Evolutionary conservation across 768 basidiomycete genomes (phyloP), one percentile per base, ranked within the genome.

Genomic region (Kwoniella botswanensis): DNA sequence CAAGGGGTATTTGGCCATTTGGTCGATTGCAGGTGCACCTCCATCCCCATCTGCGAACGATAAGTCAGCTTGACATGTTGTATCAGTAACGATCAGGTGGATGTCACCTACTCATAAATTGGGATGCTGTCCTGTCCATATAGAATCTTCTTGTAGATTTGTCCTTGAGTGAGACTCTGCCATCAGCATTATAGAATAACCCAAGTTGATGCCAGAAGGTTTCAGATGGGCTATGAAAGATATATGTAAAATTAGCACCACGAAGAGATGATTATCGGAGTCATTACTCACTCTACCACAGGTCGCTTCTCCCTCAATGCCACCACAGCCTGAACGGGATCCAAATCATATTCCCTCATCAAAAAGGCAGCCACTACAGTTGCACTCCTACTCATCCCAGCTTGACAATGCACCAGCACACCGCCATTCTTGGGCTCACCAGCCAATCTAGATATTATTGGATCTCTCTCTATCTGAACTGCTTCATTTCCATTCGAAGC

Each of bases 321-420:
- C 24, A 89, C 87, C 13, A 97, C 83, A 5, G 94, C 93, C 22
- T 86, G 84, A 12, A 87, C 84, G 0, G 87, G 85, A 69, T 90
- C 88, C 2, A 89, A 58, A 17, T 89, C 86, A 72, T 86, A 85
- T 4, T 88, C 87, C 76, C 91, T 88, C 92, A 97, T 95, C 56
- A 97, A 85, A 78, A 93, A 97, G 4, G 94, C 94, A 2, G 93
- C 90, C 7, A 92, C 90, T 58, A 96, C 89, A 2, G 92, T 91
- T 7, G 90, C 89, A 73, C 93, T 94, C 24, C 94, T 88, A 93
- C 92, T 93, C 83, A 93, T 86, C 26, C 94, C 94, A 24, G 92
- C 93, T 65, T 92, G 90, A 79, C 94, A 96, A 83, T 97, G 94
- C 0, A 97, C 92, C 21, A 96, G 85, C 1, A 98, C 90, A 1